Evolutionary conservation across 768 basidiomycete genomes (phyloP), one percentile per base, ranked within the genome.

Genomic region (Calvatia gigantea): DNA sequence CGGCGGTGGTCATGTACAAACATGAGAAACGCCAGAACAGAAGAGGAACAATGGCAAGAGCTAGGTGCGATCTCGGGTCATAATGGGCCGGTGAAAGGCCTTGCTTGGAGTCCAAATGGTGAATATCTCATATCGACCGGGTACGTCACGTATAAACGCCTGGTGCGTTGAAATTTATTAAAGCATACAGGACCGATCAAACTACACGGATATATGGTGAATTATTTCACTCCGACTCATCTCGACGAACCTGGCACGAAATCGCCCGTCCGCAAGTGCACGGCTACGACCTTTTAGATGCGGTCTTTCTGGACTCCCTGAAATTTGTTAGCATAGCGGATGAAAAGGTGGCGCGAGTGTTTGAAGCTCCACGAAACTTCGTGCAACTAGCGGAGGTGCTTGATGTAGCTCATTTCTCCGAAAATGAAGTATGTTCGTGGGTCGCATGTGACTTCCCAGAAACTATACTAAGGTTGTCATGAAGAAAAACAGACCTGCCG

Each of bases 201-300:
- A 97, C 95, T 0, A 87, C 92, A 1, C 84, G 97, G 14, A 82
- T 98, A 57, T 94, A 98, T 64, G 93, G 84, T 0, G 77, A 83
- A 23, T 66, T 75, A 8, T 60, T 37, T 11, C 43, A 25, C 4
- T 51, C 59, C 12, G 50, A 37, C 14, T 9, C 48, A 19, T 51
- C 52, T 28, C 44, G 52, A 33, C 14, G 32, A 0, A 57, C 60
- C 7, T 96, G 94, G 94, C 88, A 89, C 62, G 97, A 99, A 66
- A 75, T 98, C 25, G 83, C 82, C 25, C 85, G 97, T 3, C 97
- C 97, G 17, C 97, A 99, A 69, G 86, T 98, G 15, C 97, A 99
- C 71, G 97, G 97, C 6, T 98, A 98, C 68, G 94, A 98, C 64
- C 73, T 98, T 33, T 75, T 95, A 15, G 87, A 86, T 52, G 86